A percentile compares a stretch with the other conserved stretches of the same genome.
phyloP scores from a whole-genome alignment of 2,329 filamentous ascomycete species.

The Fusarium verticillioides region DNA sequence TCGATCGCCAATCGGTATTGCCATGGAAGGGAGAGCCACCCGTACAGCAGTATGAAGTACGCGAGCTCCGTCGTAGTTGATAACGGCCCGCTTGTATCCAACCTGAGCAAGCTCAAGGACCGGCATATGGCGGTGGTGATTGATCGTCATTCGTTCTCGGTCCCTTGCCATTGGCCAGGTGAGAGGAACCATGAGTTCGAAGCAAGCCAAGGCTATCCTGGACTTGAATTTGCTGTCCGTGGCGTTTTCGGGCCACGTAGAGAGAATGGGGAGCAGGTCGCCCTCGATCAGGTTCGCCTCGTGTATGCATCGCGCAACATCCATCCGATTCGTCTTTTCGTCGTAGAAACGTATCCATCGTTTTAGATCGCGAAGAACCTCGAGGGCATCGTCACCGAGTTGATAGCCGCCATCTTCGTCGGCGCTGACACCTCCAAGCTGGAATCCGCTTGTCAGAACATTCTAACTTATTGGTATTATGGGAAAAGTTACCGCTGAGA shows the following conservation, averaged over 20 bases:
- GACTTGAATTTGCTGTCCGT: slow-evolving; percentile 80
- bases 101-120: slow-evolving; percentile 90
- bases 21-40: slow-evolving; percentile 87
- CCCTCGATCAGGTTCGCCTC: slow-evolving; percentile 92
- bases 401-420: slow-evolving; percentile 86
- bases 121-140: slow-evolving; percentile 91
- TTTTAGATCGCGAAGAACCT: slow-evolving; percentile 91
- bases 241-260: slow-evolving; percentile 79
- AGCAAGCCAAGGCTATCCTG: slow-evolving; percentile 83
- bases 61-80: slow-evolving; percentile 81
- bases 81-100: slow-evolving; percentile 86
- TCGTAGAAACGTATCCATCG: slow-evolving; percentile 96
- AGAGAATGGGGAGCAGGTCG: slow-evolving; percentile 89
- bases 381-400: slow-evolving; percentile 91
- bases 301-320: slow-evolving; percentile 91
- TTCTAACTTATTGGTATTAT: background rate
- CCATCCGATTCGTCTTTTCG: slow-evolving; percentile 91
- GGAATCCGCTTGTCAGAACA: slow-evolving; percentile 26
- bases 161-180: slow-evolving; percentile 93
- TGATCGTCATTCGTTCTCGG: slow-evolving; percentile 84
- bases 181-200: slow-evolving; percentile 90
- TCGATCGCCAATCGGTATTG: slow-evolving; percentile 78
- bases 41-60: slow-evolving; percentile 85
- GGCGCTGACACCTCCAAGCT: slow-evolving; percentile 86
- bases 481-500: slow-evolving; percentile 79